Base-by-base conservation (phyloP, 2,329 filamentous ascomycete species). In the Epichloe bromicola region DNA sequence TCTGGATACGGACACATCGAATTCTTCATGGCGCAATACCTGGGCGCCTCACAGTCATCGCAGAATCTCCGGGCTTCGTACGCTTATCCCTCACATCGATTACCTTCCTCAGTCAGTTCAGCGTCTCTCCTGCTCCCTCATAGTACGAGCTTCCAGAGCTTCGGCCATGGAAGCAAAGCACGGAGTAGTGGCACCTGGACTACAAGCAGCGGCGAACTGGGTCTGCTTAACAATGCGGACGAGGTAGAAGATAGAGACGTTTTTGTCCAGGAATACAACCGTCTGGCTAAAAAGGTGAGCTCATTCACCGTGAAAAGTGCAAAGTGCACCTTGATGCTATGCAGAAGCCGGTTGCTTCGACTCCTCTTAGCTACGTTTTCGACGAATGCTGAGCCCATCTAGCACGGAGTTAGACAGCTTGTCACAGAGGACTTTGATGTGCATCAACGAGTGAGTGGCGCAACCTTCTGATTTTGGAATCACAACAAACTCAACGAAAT, bases 251-350 rank as follows among this genome's bases (percentile, higher is more conserved):
- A 75, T 49, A 69, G 77, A 33, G 61, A 65, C 1, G 58, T 64
- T 3, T 79, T 78, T 59, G 61, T 82, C 5, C 58, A 72, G 7
- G 76, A 82, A 56, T 85, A 82, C 62, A 84, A 84, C 60, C 67
- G 71, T 4, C 61, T 83, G 5, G 80, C 81, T 3, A 72, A 69
- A 51, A 78, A 78, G 72, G 80, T 81, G 54, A 34, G 48, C 8
- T 38, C 14, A 5, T 6, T 37, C 10, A 8, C 11, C 0, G 4
- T 5, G 19, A 30, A 17, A 15, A 8, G 2, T 30, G 17, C 10
- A 17, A 7, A 2, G 34, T 38, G 26, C 34, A 15, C 45, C 19
- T 14, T 15, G 20, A 17, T 38, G 34, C 34, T n/a, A 6, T 45
- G 56, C 2, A 46, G 1, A 15, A 5, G 17, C 30, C 30, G 43